These are phyloP conservation scores for Phaeosphaeriaceae sp. DNA, from an alignment of 2,329 filamentous ascomycete genomes.

Conservation along the genomic window DNA sequence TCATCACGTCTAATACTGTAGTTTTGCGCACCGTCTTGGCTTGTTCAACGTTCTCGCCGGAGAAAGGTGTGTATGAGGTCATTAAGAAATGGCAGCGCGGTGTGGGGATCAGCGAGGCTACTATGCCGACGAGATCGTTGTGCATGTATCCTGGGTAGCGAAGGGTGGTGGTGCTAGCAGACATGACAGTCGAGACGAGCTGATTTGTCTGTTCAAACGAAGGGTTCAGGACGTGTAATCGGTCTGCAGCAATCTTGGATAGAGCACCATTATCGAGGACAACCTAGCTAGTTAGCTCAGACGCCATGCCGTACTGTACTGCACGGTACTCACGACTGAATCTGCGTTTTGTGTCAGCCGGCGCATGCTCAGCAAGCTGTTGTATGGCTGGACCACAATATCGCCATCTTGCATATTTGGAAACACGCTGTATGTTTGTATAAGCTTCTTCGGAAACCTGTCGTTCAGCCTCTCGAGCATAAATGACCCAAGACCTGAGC, in stretches of 20 bases:
- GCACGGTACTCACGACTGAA: constrained; percentile 72
- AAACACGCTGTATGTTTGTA: constrained; percentile 98
- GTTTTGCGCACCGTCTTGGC: constrained; percentile 98
- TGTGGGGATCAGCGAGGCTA: constrained; percentile 94
- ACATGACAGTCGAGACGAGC: constrained; percentile 95
- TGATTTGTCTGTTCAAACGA: constrained; percentile 98
- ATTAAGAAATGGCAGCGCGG: constrained; percentile 97
- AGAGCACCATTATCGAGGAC: constrained; percentile 96
- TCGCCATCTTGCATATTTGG: constrained; percentile 90
- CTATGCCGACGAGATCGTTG: constrained; percentile 96
- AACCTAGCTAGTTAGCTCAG: constrained; percentile 56
- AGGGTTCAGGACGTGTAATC: constrained; percentile 91
- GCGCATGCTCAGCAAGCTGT: constrained; percentile 90
- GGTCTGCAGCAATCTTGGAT: constrained; percentile 90
- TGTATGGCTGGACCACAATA: constrained; percentile 98
- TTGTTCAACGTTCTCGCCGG: constrained; percentile 92
- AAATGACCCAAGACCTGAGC: constrained; percentile 94
- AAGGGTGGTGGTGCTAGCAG: constrained; percentile 92
- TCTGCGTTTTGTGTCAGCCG: constrained; percentile 94
- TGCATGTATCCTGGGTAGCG: constrained; percentile 99
- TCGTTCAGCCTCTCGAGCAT: constrained; percentile 95
- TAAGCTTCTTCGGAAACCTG: constrained; percentile 97
- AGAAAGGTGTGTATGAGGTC: constrained; percentile 98
- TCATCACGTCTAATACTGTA: constrained; percentile 97
- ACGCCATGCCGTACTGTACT: background rate